Evolutionary conservation across 2,329 filamentous ascomycete species (phyloP), one percentile per base, ranked within the genome.

Genomic region (Beauveria brongniartii): DNA sequence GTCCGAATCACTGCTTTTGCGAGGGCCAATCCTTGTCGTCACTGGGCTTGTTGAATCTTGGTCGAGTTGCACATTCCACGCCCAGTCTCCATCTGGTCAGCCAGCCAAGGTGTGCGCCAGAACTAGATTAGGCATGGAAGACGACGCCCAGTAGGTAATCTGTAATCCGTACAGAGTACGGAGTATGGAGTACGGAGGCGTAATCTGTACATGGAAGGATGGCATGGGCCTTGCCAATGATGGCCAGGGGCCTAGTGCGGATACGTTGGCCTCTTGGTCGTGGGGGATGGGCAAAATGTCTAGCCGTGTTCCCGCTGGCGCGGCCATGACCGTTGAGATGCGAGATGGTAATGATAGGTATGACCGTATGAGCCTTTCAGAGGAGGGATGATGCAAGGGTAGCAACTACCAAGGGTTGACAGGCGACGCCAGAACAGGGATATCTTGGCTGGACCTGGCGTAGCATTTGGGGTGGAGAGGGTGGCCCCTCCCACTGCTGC

Each of bases 301-400:
- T 58, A 52, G 46, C 56, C 56, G 57, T 59, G 48, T 40, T 59
- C 48, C 57, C 57, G 57, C 57, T 53, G 57, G 57, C 59, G 52
- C 59, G 53, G 46, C 34, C 34, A 28, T 46, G 46, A 61, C 59
- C 59, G 59, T 61, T 61, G 59, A 61, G 59, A 61, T 61, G 59
- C 46, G 52, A 55, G 52, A 55, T 61, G 53, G 46, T 12, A 12
- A 3, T 34, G 8, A 8, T 37, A 3, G 12, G 24, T 43, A 22
- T 41, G 41, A 48, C 24, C 59, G 22, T 22, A 22, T 22, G 22
- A 22, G 22, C 22, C 3, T 22, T 37, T 37, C 34, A 37, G 12
- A 37, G 34, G 59, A 61, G 59, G 59, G 59, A 56, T 50, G 47
- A 61, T 61, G 59, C 59, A 61, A 61, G 59, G 59, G 59, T 37